phyloP scores from a whole-genome alignment of 1,284 basidiomycete genomes.

The Ganoderma sinense region DNA sequence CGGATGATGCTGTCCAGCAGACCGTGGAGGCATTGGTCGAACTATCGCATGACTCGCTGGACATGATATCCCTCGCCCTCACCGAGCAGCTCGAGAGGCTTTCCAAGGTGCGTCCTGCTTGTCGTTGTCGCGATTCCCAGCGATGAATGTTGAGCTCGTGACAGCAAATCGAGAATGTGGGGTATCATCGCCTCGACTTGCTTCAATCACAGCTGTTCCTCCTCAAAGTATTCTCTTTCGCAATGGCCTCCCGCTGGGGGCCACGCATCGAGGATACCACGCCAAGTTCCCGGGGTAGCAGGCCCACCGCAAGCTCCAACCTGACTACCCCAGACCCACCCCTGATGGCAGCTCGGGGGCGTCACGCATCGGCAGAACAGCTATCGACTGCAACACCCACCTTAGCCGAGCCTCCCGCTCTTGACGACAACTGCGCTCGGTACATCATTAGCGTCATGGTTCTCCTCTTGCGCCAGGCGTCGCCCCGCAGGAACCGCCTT shows the following conservation, averaged over 20 bases:
- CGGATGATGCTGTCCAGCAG: conserved; percentile 75
- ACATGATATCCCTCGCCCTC: conserved; percentile 82
- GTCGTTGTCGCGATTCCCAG: neutral
- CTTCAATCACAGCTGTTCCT: conserved; percentile 92
- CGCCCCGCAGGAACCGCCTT: conserved; percentile 63
- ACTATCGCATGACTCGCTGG: conserved; percentile 76
- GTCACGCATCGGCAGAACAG: conserved; percentile 49
- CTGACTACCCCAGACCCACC: conserved; percentile 44
- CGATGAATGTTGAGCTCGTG: neutral
- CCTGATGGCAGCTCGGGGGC: conserved; percentile 39
- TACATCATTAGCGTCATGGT: conserved; percentile 88
- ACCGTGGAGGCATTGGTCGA: conserved; percentile 83
- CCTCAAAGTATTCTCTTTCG: conserved; percentile 83
- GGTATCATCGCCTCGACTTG: conserved; percentile 70
- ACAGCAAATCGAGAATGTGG: conserved; percentile 59
- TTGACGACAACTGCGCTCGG: conserved; percentile 89
- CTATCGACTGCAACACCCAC: conserved; percentile 39
- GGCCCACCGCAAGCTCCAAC: conserved; percentile 40
- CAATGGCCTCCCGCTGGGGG: conserved; percentile 82
- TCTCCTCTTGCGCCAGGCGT: conserved; percentile 80
- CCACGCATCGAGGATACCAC: conserved; percentile 48
- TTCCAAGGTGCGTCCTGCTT: conserved; percentile 65
- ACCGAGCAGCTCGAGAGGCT: conserved; percentile 80
- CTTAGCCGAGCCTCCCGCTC: conserved; percentile 75
- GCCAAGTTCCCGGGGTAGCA: conserved; percentile 51